Conservation (phyloP, 2,329 filamentous ascomycete species). For the Botrytis squamosa region DNA sequence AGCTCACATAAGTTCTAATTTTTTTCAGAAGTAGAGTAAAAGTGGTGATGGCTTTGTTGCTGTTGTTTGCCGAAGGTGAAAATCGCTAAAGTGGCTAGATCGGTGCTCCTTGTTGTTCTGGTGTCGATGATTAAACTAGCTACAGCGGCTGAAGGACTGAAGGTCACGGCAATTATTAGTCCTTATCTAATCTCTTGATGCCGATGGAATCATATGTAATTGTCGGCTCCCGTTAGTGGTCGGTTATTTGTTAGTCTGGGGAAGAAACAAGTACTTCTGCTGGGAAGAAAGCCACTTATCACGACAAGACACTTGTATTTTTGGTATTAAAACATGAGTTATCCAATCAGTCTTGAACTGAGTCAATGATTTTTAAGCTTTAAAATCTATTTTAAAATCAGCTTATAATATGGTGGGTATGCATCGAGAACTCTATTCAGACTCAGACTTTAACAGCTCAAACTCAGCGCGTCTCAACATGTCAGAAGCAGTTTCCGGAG, state of each 20-base stretch:
- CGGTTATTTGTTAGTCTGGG: neutral
- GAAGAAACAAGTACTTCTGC: neutral
- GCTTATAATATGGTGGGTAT: neutral
- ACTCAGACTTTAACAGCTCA: neutral
- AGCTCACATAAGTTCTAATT: neutral
- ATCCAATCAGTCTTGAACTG: neutral
- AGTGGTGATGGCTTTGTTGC: neutral
- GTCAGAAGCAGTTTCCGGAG: neutral
- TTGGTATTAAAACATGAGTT: too few relatives aligned
- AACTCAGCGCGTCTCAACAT: too few relatives aligned
- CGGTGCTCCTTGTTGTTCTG: neutral
- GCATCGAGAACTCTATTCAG: neutral
- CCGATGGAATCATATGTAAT: neutral
- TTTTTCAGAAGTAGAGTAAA: neutral
- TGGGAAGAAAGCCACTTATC: neutral
- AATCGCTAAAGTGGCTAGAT: neutral
- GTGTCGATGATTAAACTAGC: neutral
- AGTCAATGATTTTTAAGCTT: neutral
- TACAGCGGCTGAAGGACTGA: neutral
- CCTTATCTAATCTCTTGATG: neutral
- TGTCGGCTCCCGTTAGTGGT: neutral
- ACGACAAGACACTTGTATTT: neutral
- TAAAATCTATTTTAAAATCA: neutral
- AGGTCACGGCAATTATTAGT: neutral
- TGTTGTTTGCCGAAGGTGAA: neutral